Percentiles rank a stretch among this genome's conserved stretches.
Evolutionary conservation across 352 stramenopile genomes (phyloP).

Genomic region (Phytophthora rubi): DNA sequence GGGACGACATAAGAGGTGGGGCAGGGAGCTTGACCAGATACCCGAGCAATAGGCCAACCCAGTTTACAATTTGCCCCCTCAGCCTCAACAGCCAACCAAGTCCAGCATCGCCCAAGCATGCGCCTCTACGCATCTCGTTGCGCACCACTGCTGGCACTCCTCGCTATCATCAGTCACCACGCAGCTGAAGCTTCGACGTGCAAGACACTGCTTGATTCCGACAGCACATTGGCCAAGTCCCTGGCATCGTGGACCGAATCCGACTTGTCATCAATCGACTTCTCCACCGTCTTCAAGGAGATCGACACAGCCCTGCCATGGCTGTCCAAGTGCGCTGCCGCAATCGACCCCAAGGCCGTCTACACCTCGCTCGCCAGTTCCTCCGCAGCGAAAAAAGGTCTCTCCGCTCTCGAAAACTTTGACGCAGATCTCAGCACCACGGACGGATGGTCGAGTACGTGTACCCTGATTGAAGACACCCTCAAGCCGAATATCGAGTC

Average conservation of each 20-base stretch:
- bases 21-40: neutral
- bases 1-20: neutral
- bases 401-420: conserved; percentile 25
- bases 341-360: conserved; percentile 39
- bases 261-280: conserved; percentile 12
- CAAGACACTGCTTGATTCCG: conserved; percentile 18
- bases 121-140: neutral
- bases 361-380: conserved; percentile 22
- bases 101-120: neutral
- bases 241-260: conserved; percentile 1
- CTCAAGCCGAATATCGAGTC: conserved; percentile 43
- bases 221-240: conserved; percentile 7
- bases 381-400: conserved; percentile 28
- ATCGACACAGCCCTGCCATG: conserved; percentile 42
- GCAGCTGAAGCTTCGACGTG: conserved; percentile 13
- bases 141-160: neutral
- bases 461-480: conserved; percentile 35
- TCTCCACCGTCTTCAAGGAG: conserved; percentile 26
- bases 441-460: conserved; percentile 21
- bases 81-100: neutral
- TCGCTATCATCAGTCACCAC: neutral
- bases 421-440: conserved; percentile 5
- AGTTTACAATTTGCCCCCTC: neutral
- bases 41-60: too few species aligned
- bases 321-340: conserved; percentile 51